Evolutionary conservation across 176 grass and related monocot genomes (phyloP).

Genomic region (Ananas comosus): DNA sequence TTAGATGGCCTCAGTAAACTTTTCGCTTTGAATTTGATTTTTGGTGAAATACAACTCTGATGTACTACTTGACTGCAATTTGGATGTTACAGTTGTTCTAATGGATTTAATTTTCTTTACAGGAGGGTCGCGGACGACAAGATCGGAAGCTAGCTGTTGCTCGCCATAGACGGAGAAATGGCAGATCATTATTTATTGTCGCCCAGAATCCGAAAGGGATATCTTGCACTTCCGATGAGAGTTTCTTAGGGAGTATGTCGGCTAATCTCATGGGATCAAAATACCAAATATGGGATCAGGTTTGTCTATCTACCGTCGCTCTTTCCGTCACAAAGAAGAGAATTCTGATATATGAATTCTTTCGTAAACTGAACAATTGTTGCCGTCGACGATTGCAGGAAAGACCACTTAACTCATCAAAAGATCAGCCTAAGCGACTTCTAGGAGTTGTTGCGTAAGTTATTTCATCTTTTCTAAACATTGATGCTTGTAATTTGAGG

Average conservation of each 20-base stretch:
- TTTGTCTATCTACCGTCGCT: slow-evolving; percentile 8
- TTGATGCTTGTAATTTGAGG: background rate
- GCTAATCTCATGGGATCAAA: slow-evolving; percentile 80
- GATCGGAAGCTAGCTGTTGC: slow-evolving; percentile 91
- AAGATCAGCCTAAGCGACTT: slow-evolving; percentile 58
- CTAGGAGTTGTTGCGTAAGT: slow-evolving; percentile 65
- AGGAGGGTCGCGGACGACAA: slow-evolving; percentile 85
- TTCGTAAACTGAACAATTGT: background rate
- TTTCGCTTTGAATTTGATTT: background rate
- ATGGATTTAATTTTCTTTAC: background rate
- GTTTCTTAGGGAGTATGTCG: slow-evolving; percentile 48
- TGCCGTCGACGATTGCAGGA: slow-evolving; percentile 27
- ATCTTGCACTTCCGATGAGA: slow-evolving; percentile 51
- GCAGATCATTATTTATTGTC: slow-evolving; percentile 71
- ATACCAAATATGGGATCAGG: slow-evolving; percentile 78
- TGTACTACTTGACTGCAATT: background rate
- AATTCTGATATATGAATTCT: background rate
- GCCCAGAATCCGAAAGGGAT: slow-evolving; percentile 72
- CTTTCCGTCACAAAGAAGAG: background rate
- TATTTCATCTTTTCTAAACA: background rate
- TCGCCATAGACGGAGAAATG: slow-evolving; percentile 53
- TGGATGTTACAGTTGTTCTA: background rate
- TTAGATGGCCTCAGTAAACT: too few species aligned
- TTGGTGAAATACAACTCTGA: background rate
- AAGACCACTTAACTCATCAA: slow-evolving; percentile 34